Evolutionary conservation across 2,329 filamentous ascomycete species (phyloP), one percentile per base, ranked within the genome.

Genomic region (Xylaria digitata): DNA sequence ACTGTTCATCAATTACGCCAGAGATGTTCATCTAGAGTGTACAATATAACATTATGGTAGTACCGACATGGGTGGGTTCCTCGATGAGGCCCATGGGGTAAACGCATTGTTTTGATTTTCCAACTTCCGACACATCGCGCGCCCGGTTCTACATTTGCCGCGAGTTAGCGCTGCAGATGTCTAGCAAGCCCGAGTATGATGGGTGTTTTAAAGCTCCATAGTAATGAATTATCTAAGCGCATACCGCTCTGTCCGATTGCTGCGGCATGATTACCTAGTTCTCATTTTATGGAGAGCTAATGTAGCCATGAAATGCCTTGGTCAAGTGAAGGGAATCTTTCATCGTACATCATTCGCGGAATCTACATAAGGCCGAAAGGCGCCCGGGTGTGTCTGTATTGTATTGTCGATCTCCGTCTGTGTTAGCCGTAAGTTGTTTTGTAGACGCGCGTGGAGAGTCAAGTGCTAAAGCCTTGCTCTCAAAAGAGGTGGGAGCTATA

Each of bases 21-120:
- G 34, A 32, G 34, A 9, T 65, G 37, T 53, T 62, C 23, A 19
- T 67, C 61, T 69, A 69, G 61, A 69, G 58, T 69, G 67, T 69
- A 69, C 58, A 65, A 49, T 68, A 68, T 53, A 64, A 55, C 50
- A 60, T 13, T 56, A 32, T 61, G 48, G 48, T 45, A 23, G 61
- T 45, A 65, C 40, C 62, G 61, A 61, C 58, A 45, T 48, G 30
- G 30, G 43, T 55, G 49, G 64, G 65, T 60, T 61, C 61, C 54
- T 56, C 23, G 34, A 52, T 15, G 26, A 54, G 49, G 19, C 56
- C 55, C 19, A 53, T 34, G 43, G 43, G 19, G 55, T 67, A 59
- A 45, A 63, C 48, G 45, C 30, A 56, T 45, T 37, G n/a, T 30
- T 55, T 42, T 15, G 6, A 15, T 48, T 43, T 55, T 13, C 17